Evolutionary conservation across 768 basidiomycete genomes (phyloP).

Genomic region (Rhizopogon vesiculosus): DNA sequence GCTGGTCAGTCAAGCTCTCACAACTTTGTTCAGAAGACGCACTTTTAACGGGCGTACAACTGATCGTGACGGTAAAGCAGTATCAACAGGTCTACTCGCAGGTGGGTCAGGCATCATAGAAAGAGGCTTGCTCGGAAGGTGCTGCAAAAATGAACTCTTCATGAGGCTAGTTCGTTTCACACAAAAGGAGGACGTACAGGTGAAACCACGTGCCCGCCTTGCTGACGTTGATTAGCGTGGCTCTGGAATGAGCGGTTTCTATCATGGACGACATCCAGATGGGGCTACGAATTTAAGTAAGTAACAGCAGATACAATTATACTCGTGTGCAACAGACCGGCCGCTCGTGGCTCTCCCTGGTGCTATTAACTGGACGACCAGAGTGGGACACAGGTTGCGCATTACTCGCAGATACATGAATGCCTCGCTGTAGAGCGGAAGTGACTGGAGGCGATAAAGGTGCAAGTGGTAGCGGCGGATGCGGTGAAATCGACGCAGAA

Average conservation of each 20-base stretch:
- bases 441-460: neutral
- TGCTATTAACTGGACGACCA: constrained; percentile 3
- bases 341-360: constrained; percentile 15
- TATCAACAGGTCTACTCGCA: neutral
- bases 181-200: constrained; percentile 12
- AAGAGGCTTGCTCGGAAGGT: neutral
- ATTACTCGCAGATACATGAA: constrained; percentile 9
- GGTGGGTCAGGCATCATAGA: neutral
- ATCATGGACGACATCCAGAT: constrained; percentile 4
- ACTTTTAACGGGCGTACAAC: neutral
- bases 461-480: neutral
- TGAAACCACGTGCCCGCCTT: constrained; percentile 10
- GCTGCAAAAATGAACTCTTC: neutral
- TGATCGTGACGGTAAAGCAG: neutral
- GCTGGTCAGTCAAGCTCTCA: neutral
- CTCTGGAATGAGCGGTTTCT: constrained; percentile 3
- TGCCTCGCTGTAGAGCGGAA: neutral
- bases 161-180: neutral
- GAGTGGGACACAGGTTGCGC: constrained; percentile 16
- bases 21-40: neutral
- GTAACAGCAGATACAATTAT: neutral
- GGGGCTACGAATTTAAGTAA: constrained; percentile 14
- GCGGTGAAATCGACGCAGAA: constrained; percentile 6
- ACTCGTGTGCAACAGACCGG: constrained; percentile 11
- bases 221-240: constrained; percentile 4